Percentiles rank a stretch among this genome's conserved stretches.
phyloP scores from a whole-genome alignment of 169 alveolate genomes.

The Eimeria necatrix region DNA sequence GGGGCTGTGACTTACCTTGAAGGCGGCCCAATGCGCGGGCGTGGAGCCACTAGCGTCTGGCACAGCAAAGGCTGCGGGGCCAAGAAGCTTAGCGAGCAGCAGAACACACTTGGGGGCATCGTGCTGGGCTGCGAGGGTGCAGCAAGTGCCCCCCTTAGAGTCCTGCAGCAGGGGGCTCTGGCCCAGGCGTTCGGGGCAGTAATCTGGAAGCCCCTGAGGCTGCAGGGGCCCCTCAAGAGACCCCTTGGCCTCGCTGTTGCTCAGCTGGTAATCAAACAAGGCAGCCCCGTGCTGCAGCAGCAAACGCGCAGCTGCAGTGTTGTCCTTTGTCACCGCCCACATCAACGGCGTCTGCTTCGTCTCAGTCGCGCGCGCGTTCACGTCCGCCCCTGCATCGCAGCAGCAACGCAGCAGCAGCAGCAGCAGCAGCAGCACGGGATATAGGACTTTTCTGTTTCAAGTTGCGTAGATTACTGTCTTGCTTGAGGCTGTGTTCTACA shows the following conservation, averaged over 20 bases:
- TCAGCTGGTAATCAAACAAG: not conserved
- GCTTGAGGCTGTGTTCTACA: not conserved
- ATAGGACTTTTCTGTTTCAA: too few species aligned
- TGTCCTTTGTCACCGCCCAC: constrained; percentile 43
- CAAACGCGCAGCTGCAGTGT: constrained; percentile 23
- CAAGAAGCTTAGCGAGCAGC: constrained; percentile 9
- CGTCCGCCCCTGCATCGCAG: constrained; percentile 11
- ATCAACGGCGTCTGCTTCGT: constrained; percentile 51
- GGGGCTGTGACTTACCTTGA: constrained; percentile 13
- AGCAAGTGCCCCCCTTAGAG: constrained; percentile 56
- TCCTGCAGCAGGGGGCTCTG: constrained; percentile 9
- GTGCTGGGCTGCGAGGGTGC: constrained; percentile 64
- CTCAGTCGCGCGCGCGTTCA: constrained; percentile 33
- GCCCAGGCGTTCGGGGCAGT: constrained; percentile 1
- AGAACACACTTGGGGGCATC: constrained; percentile 8
- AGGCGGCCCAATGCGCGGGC: constrained; percentile 72
- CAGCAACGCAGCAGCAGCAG: not conserved
- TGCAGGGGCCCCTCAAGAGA: not conserved
- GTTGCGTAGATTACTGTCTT: too few species aligned
- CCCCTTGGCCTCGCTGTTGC: not conserved
- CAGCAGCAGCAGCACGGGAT: not conserved
- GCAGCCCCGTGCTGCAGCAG: not conserved
- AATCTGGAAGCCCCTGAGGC: not conserved
- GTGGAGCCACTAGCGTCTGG: constrained; percentile 52
- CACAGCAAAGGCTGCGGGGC: not conserved